Evolutionary conservation across 768 basidiomycete species (phyloP), one percentile per base, ranked within the genome.

Genomic region (Lentinus brumalis): DNA sequence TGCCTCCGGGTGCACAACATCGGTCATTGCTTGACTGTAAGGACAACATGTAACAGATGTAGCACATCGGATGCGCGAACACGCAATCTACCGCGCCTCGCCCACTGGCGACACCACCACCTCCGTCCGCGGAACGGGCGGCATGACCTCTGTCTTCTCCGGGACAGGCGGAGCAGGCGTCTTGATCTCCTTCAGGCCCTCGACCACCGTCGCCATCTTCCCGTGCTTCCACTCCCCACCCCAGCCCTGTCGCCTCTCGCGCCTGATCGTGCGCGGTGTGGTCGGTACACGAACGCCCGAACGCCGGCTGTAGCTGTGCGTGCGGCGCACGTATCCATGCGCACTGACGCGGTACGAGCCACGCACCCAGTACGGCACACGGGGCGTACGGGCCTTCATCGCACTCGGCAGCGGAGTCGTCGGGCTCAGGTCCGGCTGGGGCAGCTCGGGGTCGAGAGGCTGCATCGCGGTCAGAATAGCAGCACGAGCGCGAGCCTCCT

Each of bases 321-420:
- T 52, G n/a, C 50, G 53, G 31, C 46, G 38, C 46, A 45, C 53
- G 21, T 41, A 29, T 12, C n/a, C 60, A 31, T 44, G 49, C 42
- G 40, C 62, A 8, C 57, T 49, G 42, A 60, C 32, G 44, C 62
- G 62, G 50, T 56, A 60, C 57, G 63, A 57, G 41, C 45, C 57
- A 53, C 64, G 64, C n/a, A 71, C 67, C 70, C 70, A 71, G 60
- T 71, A 71, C 30, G 70, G 69, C 39, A 60, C 68, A 35, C 35
- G 35, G 35, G 35, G 35, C 40, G 45, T 57, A 31, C 65, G 66
- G 18, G 63, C 64, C 50, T 56, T 60, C 1, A 61, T 56, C 30
- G 56, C 45, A 10, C 40, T 32, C 29, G 47, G 30, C n/a, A 26
- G 11, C 35, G 62, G 57, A 41, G 63, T 53, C 26, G 67, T 49